These are phyloP conservation scores for Hypoxylon sp. DNA, from an alignment of 2,329 filamentous ascomycete species.

Conservation along the genomic window DNA sequence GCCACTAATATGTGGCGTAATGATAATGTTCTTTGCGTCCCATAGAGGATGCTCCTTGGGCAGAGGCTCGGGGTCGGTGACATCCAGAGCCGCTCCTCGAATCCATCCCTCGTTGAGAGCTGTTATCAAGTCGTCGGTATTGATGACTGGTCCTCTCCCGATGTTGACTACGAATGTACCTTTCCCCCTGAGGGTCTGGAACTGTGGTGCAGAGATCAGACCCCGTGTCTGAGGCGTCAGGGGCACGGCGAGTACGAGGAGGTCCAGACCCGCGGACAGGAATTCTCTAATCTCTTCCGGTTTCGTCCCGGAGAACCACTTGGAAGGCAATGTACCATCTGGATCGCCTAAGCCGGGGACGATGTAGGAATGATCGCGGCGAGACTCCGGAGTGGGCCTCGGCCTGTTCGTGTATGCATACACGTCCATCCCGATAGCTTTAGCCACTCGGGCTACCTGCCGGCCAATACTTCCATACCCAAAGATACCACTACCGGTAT, in stretches of 20 bases:
- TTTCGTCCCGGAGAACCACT: conserved; percentile 58
- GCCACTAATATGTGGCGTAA: conserved; percentile 57
- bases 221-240: conserved; percentile 56
- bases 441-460: conserved; percentile 63
- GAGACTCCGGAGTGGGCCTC: conserved; percentile 70
- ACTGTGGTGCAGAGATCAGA: conserved; percentile 59
- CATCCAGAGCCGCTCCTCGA: conserved; percentile 74
- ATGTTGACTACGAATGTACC: conserved; percentile 74
- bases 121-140: conserved; percentile 64
- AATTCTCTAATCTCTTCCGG: conserved; percentile 56
- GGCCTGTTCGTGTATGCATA: conserved; percentile 76
- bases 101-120: conserved; percentile 60
- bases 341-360: conserved; percentile 70
- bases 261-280: conserved; percentile 58
- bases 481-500: conserved; percentile 53
- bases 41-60: conserved; percentile 73
- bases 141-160: conserved; percentile 62
- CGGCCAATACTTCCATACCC: conserved; percentile 62
- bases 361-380: conserved; percentile 71
- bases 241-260: conserved; percentile 59
- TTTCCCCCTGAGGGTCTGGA: conserved; percentile 53
- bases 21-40: conserved; percentile 71
- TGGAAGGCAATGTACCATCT: conserved; percentile 56
- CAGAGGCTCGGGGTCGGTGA: conserved; percentile 78
- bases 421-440: conserved; percentile 74